Base-by-base conservation (phyloP, 306 rosid genomes). In the Notholithocarpus densiflorus region DNA sequence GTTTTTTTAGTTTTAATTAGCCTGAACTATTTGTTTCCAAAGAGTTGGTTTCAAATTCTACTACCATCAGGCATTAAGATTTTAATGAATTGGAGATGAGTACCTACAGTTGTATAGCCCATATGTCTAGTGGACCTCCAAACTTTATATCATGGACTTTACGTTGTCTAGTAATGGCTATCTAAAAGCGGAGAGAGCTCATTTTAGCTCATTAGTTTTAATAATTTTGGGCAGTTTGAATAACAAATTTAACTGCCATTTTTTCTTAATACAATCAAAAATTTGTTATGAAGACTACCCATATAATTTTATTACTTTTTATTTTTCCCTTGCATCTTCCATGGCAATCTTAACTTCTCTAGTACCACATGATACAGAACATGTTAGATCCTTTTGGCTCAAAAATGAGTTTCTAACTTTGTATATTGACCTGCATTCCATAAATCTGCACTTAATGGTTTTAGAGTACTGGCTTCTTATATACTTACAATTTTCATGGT, bases 401-500 rank as follows among this genome's bases (percentile, higher is more conserved):
- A 59, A 78, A 31, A 40, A 59, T 24, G 23, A 43, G 34, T 17
- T 60, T 37, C 2, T 37, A 37, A 37, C 45, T 37, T 37, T 52
- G 4, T 62, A 18, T 9, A 71, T 73, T 72, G 29, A 61, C n/a
- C 21, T 29, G 23, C 43, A 51, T 23, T 48, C 32, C 26, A 48
- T 32, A 26, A 61, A 37, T 29, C 32, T 45, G 72, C 43, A 55
- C 61, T 18, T 31, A 1, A 43, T n/a, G 73, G 32, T 82, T 81
- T 75, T 79, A 74, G 80, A 64, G 83, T 72, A 82, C 21, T 77
- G 68, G 79, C 57, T 79, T 87, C 93, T 86, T 88, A 87, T 79
- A 74, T 77, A 68, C 81, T 81, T 71, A 75, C 62, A 62, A 81
- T 87, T 90, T 81, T 84, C 79, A 85, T 89, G 83, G 86, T 81